Conservation (phyloP, 345 rosid genomes). For the Eucalyptus polyanthemos region DNA sequence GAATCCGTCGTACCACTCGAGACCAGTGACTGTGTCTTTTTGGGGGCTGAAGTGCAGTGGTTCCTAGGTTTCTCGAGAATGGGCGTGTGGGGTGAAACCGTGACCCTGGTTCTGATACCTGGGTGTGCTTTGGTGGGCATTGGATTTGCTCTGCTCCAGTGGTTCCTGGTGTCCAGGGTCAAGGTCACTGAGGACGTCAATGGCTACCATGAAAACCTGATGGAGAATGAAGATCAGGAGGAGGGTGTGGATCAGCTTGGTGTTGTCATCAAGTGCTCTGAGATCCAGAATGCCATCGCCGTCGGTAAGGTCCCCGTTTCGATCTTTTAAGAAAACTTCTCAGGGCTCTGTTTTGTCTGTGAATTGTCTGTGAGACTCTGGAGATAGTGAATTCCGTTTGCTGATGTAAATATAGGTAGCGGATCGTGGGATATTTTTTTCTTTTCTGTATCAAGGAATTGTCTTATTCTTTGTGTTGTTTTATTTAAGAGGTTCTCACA, state of each 20-base stretch:
- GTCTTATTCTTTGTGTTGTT: not conserved
- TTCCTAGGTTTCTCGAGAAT: not conserved
- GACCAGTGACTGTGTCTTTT: not conserved
- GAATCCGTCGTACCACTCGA: not conserved
- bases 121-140: slow-evolving; percentile 36
- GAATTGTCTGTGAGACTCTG: not conserved
- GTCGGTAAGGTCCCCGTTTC: slow-evolving; percentile 18
- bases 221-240: slow-evolving; percentile 27
- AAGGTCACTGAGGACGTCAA: slow-evolving; percentile 15
- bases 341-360: not conserved
- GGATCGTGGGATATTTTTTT: not conserved
- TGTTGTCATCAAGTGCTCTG: slow-evolving; percentile 42
- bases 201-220: slow-evolving; percentile 21
- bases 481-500: not conserved
- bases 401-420: not conserved
- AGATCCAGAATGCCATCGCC: slow-evolving; percentile 61
- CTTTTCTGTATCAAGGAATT: not conserved
- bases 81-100: slow-evolving; percentile 26
- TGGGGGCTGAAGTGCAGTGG: not conserved
- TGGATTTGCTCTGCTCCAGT: slow-evolving; percentile 50
- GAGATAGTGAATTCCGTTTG: not conserved
- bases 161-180: slow-evolving; percentile 50
- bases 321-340: not conserved
- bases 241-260: slow-evolving; percentile 34
- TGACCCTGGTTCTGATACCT: slow-evolving; percentile 37